Base-by-base conservation (phyloP, 768 basidiomycete species). In the Pleurotus citrinopileatus region DNA sequence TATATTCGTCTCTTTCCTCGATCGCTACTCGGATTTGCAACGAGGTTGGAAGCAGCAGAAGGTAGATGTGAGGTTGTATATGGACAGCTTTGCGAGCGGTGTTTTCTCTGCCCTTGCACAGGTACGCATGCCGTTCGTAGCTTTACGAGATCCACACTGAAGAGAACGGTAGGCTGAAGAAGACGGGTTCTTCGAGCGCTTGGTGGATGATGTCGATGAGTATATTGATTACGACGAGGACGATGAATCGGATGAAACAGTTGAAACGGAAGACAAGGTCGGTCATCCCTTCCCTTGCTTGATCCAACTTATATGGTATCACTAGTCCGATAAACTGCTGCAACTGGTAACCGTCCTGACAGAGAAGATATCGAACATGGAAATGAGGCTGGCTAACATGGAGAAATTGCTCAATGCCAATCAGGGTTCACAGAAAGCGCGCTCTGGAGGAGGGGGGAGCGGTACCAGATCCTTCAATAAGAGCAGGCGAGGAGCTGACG, bases 31-130 rank as follows among this genome's bases (percentile, higher is more conserved):
- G 19, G 52, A 53, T 9, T n/a, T 53, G 7, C 37, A 26, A 25
- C 12, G 42, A 3, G 37, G 38, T n/a, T 53, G 52, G 52, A 53
- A 53, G 13, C 52, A 53, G 20, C 52, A 53, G 52, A 53, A 53
- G 29, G 26, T 53, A 32, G 40, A 53, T n/a, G 52, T 53, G 2
- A n/a, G 20, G 13, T 27, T 53, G 26, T 43, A 53, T 5, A 53
- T 26, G 8, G 52, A 43, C 13, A 53, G 42, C 19, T 53, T 53
- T 19, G 37, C 52, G n/a, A 53, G 34, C 38, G 40, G 52, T n/a
- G 27, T 53, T 36, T 53, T 53, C 19, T n/a, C 42, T 2, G 38
- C 22, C n/a, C n/a, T 51, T 19, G 12, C 28, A 7, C 15, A 7
- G 32, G 32, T 34, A 15, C 32, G 32, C 15, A n/a, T 15, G 32